phyloP scores from a whole-genome alignment of 495 filamentous ascomycete genomes.

The Xylaria cubensis region DNA sequence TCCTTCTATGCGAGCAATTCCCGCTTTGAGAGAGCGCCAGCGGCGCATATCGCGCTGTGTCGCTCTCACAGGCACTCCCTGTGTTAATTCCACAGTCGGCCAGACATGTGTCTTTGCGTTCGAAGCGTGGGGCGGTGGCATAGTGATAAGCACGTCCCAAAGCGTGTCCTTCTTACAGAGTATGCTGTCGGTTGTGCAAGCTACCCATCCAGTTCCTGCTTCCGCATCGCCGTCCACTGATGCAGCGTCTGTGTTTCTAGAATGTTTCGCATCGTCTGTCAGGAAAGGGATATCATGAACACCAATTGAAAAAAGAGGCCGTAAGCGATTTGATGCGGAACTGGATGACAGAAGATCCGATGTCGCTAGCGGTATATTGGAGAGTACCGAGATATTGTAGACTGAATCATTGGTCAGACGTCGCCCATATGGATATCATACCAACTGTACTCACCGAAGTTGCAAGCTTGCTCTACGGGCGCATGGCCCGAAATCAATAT shows the following conservation, averaged over 20 bases:
- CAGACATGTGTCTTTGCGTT: conserved; percentile 68
- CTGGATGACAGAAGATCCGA: conserved; percentile 67
- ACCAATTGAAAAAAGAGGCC: conserved; percentile 87
- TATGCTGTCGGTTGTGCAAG: conserved; percentile 93
- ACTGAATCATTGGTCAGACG: conserved; percentile 57
- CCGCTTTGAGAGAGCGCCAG: conserved; percentile 73
- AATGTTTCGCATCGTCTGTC: conserved; percentile 55
- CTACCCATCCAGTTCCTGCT: conserved; percentile 77
- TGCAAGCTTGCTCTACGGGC: conserved; percentile 83
- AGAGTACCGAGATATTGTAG: conserved; percentile 90
- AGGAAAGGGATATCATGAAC: conserved; percentile 90
- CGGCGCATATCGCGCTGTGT: conserved; percentile 89
- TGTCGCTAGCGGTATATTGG: conserved; percentile 73
- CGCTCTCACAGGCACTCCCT: conserved; percentile 72
- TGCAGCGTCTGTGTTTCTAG: conserved; percentile 37
- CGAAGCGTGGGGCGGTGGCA: conserved; percentile 66
- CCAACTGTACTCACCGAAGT: conserved; percentile 70
- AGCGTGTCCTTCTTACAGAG: conserved; percentile 82
- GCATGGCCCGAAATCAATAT: conserved; percentile 84
- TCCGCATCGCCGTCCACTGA: conserved; percentile 47
- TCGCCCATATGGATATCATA: not conserved
- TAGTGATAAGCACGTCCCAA: conserved; percentile 84
- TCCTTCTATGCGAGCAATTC: conserved; percentile 62
- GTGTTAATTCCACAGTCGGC: conserved; percentile 73
- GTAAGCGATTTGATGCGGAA: conserved; percentile 68